phyloP scores from a whole-genome alignment of 495 filamentous ascomycete genomes.

The Polyplosphaeria fusca region DNA sequence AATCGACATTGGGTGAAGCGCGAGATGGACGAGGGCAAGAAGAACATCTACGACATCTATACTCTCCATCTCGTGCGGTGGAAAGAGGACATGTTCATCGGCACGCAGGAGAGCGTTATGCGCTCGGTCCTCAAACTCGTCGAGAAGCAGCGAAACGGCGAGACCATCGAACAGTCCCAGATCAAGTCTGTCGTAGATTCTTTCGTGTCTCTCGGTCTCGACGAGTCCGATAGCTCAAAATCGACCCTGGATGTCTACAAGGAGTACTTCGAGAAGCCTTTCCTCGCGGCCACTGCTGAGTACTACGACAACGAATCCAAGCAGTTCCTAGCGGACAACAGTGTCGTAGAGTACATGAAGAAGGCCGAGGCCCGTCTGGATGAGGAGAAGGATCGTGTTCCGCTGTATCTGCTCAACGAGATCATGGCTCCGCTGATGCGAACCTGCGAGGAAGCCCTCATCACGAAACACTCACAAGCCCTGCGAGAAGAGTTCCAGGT shows the following conservation, averaged over 20 bases:
- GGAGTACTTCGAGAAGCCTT: conserved; percentile 85
- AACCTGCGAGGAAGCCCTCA: conserved; percentile 82
- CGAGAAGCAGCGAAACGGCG: conserved; percentile 94
- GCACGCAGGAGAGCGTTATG: conserved; percentile 87
- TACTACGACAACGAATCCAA: conserved; percentile 94
- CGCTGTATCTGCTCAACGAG: conserved; percentile 85
- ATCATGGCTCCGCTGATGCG: conserved; percentile 81
- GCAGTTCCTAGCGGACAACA: conserved; percentile 93
- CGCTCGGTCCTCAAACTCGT: conserved; percentile 89
- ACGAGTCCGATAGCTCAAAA: conserved; percentile 89
- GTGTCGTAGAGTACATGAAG: conserved; percentile 99
- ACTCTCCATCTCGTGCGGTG: conserved; percentile 93
- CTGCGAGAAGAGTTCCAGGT: conserved; percentile 95
- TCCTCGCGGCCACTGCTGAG: conserved; percentile 73
- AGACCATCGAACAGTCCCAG: conserved; percentile 95
- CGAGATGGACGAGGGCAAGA: conserved; percentile 99
- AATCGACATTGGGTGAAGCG: conserved; percentile 99
- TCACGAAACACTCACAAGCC: conserved; percentile 76
- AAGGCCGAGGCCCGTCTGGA: conserved; percentile 89
- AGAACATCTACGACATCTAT: conserved; percentile 96
- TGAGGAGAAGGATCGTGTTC: conserved; percentile 92
- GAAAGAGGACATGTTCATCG: conserved; percentile 83
- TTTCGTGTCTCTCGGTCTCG: conserved; percentile 90
- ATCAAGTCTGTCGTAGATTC: conserved; percentile 97
- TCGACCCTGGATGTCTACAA: conserved; percentile 94